Evolutionary conservation across 305 asterid species (phyloP).

Genomic region (Fraxinus ornus): DNA sequence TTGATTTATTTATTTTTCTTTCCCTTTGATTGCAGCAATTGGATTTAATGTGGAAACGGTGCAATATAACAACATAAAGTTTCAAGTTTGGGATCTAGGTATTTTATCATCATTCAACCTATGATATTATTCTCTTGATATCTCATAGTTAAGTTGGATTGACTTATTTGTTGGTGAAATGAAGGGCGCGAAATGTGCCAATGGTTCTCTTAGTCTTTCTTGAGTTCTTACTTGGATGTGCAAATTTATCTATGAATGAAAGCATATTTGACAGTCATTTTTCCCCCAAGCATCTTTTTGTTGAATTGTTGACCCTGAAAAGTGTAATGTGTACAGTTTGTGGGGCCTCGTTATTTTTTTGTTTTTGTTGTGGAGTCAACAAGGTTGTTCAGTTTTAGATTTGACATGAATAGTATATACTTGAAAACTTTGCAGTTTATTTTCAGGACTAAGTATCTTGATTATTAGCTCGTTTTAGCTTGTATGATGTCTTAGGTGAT

Average conservation of each 20-base stretch:
- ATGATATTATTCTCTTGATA: background rate
- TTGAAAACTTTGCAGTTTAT: background rate
- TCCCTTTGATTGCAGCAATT: constrained; percentile 68
- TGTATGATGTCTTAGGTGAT: background rate
- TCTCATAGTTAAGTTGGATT: constrained; percentile 5
- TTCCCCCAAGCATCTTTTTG: background rate
- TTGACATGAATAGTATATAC: background rate
- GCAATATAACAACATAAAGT: constrained; percentile 89
- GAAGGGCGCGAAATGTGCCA: background rate
- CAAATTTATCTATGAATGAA: background rate
- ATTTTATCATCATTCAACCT: constrained; percentile 18
- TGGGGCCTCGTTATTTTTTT: background rate
- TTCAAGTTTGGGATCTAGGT: constrained; percentile 99
- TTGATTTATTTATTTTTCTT: constrained; percentile 12
- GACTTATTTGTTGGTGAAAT: background rate
- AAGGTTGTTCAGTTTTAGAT: constrained; percentile 4
- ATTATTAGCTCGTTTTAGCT: background rate
- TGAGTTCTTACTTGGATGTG: background rate
- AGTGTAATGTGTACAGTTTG: background rate
- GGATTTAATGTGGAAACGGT: constrained; percentile 97
- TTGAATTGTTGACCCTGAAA: background rate
- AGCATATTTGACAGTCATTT: background rate
- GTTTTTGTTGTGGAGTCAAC: background rate
- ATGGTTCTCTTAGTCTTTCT: background rate
- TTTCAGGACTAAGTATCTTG: background rate